Conservation (phyloP, 2,329 filamentous ascomycete genomes). For the Sarocladium brachiariae region DNA sequence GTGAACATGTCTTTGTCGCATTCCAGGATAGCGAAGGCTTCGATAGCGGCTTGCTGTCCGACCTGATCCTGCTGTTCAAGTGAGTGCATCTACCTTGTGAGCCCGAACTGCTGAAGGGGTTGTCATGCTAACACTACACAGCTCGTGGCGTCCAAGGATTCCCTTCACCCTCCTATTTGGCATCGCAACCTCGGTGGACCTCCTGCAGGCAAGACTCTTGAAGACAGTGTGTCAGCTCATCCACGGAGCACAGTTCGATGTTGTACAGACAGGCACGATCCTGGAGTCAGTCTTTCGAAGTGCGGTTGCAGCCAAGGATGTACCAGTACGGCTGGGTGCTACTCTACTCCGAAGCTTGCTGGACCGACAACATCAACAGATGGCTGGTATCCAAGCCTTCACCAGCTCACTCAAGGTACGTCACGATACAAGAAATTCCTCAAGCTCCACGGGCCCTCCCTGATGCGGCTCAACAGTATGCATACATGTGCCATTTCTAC, state of each 20-base stretch:
- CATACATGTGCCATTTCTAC: constrained; percentile 82
- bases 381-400: constrained; percentile 68
- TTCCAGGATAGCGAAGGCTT: constrained; percentile 82
- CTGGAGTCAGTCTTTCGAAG: constrained; percentile 65
- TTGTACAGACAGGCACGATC: constrained; percentile 64
- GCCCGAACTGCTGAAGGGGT: neutral
- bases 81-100: constrained; percentile 33
- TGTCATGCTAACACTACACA: constrained; percentile 13
- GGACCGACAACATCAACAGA: constrained; percentile 68
- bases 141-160: constrained; percentile 65
- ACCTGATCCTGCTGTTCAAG: constrained; percentile 63
- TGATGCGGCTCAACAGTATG: constrained; percentile 49
- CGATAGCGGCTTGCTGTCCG: constrained; percentile 63
- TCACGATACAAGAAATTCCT: no score
- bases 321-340: constrained; percentile 56
- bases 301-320: constrained; percentile 52
- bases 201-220: constrained; percentile 67
- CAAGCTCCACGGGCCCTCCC: no score
- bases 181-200: constrained; percentile 73
- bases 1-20: constrained; percentile 59
- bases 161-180: constrained; percentile 73
- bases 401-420: constrained; percentile 59
- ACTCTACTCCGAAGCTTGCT: constrained; percentile 56
- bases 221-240: constrained; percentile 62
- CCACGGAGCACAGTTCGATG: constrained; percentile 67